phyloP scores from a whole-genome alignment of 2,329 filamentous ascomycete genomes.

The Aspergillus alliaceus region DNA sequence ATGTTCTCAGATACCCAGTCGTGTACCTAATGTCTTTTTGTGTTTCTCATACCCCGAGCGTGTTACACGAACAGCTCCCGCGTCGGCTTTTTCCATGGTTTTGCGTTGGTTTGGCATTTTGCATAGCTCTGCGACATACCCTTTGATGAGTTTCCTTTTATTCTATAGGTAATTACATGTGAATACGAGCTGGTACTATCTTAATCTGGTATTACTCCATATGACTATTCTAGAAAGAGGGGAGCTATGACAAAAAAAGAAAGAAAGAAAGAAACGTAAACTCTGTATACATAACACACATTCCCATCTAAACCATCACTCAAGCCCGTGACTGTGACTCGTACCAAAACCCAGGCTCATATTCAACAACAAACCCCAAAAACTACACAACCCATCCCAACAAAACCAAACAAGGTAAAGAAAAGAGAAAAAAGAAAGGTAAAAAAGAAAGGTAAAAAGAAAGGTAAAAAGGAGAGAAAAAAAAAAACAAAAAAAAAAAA shows the following conservation, averaged over 20 bases:
- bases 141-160: conserved; percentile 2
- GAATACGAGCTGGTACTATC: background rate
- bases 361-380: too few species aligned
- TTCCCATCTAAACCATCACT: too few species aligned
- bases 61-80: conserved; percentile 21
- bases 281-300: too few species aligned
- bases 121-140: conserved; percentile 25
- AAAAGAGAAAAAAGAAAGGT: background rate
- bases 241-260: background rate
- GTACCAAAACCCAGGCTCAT: too few species aligned
- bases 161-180: conserved; percentile 2
- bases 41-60: conserved; percentile 22
- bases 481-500: background rate
- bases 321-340: too few species aligned
- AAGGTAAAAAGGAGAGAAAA: background rate
- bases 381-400: too few species aligned
- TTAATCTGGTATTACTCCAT: background rate
- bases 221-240: background rate
- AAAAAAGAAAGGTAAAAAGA: too few species aligned
- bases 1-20: conserved; percentile 22
- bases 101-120: too few species aligned
- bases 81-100: conserved; percentile 10
- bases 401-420: background rate
- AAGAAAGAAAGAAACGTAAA: background rate
- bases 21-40: conserved; percentile 14